phyloP scores from a whole-genome alignment of 352 stramenopile species.

The Pilasporangium apinafurcum region DNA sequence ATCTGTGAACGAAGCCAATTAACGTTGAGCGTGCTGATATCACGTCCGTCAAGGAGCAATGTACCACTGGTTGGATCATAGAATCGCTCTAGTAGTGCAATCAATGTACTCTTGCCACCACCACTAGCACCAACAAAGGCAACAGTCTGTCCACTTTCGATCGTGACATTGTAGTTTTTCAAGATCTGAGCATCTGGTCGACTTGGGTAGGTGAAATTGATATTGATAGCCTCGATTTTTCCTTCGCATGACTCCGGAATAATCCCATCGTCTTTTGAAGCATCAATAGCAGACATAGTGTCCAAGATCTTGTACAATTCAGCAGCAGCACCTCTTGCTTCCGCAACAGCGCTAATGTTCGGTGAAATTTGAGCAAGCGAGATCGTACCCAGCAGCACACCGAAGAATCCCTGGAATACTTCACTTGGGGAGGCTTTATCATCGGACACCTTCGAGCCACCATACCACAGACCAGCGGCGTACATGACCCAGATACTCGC shows the following conservation, averaged over 20 bases:
- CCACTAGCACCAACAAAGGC: slow-evolving; percentile 25
- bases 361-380: slow-evolving; percentile 36
- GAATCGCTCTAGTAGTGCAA: slow-evolving; percentile 75
- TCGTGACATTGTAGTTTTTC: slow-evolving; percentile 20
- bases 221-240: slow-evolving; percentile 28
- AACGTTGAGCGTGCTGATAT: slow-evolving; percentile 77
- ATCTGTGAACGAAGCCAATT: slow-evolving; percentile 61
- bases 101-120: slow-evolving; percentile 34
- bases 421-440: slow-evolving; percentile 15
- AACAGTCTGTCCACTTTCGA: slow-evolving; percentile 17
- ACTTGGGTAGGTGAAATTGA: slow-evolving; percentile 67
- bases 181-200: slow-evolving; percentile 30
- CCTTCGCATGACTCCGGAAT: slow-evolving; percentile 19
- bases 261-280: slow-evolving; percentile 18
- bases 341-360: slow-evolving; percentile 26
- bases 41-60: slow-evolving; percentile 74
- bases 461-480: slow-evolving; percentile 41
- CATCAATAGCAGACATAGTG: slow-evolving; percentile 36
- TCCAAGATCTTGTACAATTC: slow-evolving; percentile 47
- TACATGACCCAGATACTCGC: slow-evolving; percentile 42
- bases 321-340: slow-evolving; percentile 26
- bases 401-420: slow-evolving; percentile 42
- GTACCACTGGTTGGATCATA: slow-evolving; percentile 76
- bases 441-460: slow-evolving; percentile 28
- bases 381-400: slow-evolving; percentile 30